These are phyloP conservation scores for Pestalotiopsis sp. DNA, from an alignment of 2,329 filamentous ascomycete genomes.

Conservation along the genomic window DNA sequence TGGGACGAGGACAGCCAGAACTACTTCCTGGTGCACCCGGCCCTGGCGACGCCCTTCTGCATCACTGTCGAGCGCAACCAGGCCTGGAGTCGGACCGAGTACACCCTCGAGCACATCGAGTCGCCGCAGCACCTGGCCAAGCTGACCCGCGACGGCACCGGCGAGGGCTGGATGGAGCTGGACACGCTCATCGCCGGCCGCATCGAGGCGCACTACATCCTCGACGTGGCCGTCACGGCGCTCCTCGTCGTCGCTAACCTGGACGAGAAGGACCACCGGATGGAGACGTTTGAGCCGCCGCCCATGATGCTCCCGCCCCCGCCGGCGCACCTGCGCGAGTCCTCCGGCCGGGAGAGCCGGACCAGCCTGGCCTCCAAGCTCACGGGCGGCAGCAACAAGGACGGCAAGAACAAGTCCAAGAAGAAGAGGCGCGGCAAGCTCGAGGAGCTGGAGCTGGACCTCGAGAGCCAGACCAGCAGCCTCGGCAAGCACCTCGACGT, in stretches of 20 bases:
- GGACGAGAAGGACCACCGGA: conserved; percentile 52
- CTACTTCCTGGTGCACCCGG: conserved; percentile 65
- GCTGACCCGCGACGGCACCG: conserved; percentile 60
- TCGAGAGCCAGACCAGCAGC: conserved; percentile 61
- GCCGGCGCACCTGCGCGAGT: conserved; percentile 26
- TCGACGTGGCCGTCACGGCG: conserved; percentile 62
- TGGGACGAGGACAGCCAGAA: conserved; percentile 64
- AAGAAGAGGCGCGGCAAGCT: conserved; percentile 40
- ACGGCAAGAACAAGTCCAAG: conserved; percentile 20
- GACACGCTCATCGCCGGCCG: conserved; percentile 60
- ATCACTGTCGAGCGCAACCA: conserved; percentile 58
- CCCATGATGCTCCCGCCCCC: conserved; percentile 34
- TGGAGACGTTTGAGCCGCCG: conserved; percentile 61
- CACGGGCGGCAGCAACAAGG: conserved; percentile 12
- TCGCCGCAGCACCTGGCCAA: conserved; percentile 60
- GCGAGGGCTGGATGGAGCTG: conserved; percentile 60
- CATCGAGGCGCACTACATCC: conserved; percentile 61
- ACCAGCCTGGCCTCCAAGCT: conserved; percentile 21
- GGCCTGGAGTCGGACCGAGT: conserved; percentile 61
- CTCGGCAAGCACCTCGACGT: conserved; percentile 40
- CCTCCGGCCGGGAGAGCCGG: conserved; percentile 18
- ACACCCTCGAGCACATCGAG: conserved; percentile 65
- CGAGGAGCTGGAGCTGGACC: conserved; percentile 61
- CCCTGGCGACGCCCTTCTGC: conserved; percentile 63
- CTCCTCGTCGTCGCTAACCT: conserved; percentile 58